phyloP scores from a whole-genome alignment of 192 early-diverging fungal genomes.

The Coemansia biformis region DNA sequence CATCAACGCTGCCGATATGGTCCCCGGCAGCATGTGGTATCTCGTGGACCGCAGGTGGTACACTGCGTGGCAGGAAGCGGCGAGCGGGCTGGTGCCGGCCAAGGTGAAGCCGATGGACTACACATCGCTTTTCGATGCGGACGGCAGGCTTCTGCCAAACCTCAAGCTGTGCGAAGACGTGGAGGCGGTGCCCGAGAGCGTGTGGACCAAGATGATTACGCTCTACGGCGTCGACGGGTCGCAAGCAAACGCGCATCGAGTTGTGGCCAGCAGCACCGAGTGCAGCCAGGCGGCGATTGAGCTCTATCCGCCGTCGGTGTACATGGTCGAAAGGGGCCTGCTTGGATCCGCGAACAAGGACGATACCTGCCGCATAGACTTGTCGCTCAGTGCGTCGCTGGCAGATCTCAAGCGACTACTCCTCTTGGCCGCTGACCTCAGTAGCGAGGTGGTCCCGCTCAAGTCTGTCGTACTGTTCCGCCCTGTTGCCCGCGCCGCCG shows the following conservation, averaged over 20 bases:
- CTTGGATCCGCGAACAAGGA: background rate
- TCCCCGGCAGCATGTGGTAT: slow-evolving; percentile 47
- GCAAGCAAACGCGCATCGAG: slow-evolving; percentile 4
- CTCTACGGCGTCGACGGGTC: slow-evolving; percentile 39
- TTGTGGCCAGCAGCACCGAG: slow-evolving; percentile 6
- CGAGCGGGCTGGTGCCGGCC: slow-evolving; percentile 15
- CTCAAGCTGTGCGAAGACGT: slow-evolving; percentile 31
- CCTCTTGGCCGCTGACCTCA: slow-evolving; percentile 6
- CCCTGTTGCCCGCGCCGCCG: background rate
- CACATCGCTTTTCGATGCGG: slow-evolving; percentile 20
- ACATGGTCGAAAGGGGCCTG: background rate
- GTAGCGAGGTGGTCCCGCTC: background rate
- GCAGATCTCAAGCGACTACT: slow-evolving; percentile 24
- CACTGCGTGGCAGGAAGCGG: slow-evolving; percentile 43
- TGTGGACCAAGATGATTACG: slow-evolving; percentile 46
- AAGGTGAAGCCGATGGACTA: slow-evolving; percentile 52
- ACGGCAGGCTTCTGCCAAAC: slow-evolving; percentile 31
- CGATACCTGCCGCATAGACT: slow-evolving; percentile 11
- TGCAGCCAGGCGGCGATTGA: slow-evolving; percentile 12
- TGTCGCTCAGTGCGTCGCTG: slow-evolving; percentile 22
- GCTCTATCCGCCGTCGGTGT: slow-evolving; percentile 23
- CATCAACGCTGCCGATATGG: slow-evolving; percentile 20
- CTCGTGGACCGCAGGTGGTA: slow-evolving; percentile 49
- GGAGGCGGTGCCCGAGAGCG: slow-evolving; percentile 40
- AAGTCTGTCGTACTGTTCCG: slow-evolving; percentile 5